Evolutionary conservation across 2,329 filamentous ascomycete species (phyloP).

Genomic region (Chaetomium strumarium): DNA sequence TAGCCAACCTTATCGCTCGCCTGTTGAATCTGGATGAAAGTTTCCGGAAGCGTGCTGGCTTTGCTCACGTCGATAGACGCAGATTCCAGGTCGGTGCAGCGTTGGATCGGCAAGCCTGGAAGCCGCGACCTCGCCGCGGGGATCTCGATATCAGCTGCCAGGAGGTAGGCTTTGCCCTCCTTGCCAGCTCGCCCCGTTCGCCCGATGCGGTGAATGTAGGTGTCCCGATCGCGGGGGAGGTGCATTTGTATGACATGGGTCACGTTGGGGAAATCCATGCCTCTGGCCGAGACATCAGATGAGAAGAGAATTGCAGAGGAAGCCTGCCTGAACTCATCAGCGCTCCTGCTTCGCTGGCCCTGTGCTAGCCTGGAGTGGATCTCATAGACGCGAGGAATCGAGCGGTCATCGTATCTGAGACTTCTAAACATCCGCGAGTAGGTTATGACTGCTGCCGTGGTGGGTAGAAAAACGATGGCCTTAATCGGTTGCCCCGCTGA

Average conservation of each 20-base stretch:
- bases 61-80: constrained; percentile 49
- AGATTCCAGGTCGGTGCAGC: constrained; percentile 45
- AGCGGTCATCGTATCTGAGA: constrained; percentile 36
- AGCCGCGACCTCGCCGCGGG: constrained; percentile 45
- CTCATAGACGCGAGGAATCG: constrained; percentile 40
- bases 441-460: constrained; percentile 65
- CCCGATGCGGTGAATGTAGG: constrained; percentile 72
- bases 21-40: constrained; percentile 39
- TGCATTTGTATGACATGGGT: constrained; percentile 75
- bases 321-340: constrained; percentile 65
- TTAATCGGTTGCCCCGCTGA: constrained; percentile 64
- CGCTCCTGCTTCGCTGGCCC: constrained; percentile 57
- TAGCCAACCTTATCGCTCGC: constrained; percentile 40
- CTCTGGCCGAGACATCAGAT: constrained; percentile 73
- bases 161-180: constrained; percentile 63
- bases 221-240: constrained; percentile 56
- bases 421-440: constrained; percentile 53
- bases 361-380: constrained; percentile 82
- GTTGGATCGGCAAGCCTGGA: constrained; percentile 53
- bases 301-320: constrained; percentile 63
- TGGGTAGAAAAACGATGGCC: constrained; percentile 89
- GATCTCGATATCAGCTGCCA: constrained; percentile 53
- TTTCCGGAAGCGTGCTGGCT: constrained; percentile 37
- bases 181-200: constrained; percentile 72
- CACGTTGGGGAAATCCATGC: constrained; percentile 77